Conservation (phyloP, 495 filamentous ascomycete species). For the Friedmanniomyces endolithicus region DNA sequence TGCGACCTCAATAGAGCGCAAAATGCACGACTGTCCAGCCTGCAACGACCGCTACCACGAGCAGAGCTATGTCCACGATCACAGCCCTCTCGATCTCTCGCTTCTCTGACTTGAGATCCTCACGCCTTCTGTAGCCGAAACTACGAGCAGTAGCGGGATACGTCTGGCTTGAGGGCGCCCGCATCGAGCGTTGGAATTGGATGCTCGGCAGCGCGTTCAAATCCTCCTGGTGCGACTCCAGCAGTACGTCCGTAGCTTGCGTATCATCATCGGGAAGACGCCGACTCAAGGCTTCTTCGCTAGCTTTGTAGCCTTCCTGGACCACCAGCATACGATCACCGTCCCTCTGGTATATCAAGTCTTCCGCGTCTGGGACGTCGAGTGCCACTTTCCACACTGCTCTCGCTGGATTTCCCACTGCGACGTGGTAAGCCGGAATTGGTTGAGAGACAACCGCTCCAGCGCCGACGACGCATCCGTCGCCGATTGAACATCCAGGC, state of each 20-base stretch:
- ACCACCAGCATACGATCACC: conserved; percentile 1
- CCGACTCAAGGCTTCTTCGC: neutral
- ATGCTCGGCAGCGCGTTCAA: neutral
- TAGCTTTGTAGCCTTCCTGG: neutral
- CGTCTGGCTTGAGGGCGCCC: no score
- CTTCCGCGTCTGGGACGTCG: conserved; percentile 2
- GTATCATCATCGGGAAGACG: neutral
- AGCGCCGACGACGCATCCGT: conserved; percentile 36
- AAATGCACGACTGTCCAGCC: neutral
- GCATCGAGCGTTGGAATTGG: neutral
- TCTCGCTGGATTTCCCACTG: conserved; percentile 32
- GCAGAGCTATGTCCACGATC: neutral
- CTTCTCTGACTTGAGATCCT: neutral
- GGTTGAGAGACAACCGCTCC: conserved; percentile 39
- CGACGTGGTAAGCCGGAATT: conserved; percentile 34
- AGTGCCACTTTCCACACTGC: conserved; percentile 33
- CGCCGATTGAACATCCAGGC: conserved; percentile 37
- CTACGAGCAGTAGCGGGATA: no score
- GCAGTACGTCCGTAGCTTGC: neutral
- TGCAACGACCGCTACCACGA: neutral
- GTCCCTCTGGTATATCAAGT: neutral
- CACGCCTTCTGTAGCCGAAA: no score
- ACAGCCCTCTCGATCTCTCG: neutral
- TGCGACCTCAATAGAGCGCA: neutral
- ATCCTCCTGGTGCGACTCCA: neutral